These are phyloP conservation scores for Tetradesmus obliquus DNA, from an alignment of 139 green algal genomes.

Conservation along the genomic window DNA sequence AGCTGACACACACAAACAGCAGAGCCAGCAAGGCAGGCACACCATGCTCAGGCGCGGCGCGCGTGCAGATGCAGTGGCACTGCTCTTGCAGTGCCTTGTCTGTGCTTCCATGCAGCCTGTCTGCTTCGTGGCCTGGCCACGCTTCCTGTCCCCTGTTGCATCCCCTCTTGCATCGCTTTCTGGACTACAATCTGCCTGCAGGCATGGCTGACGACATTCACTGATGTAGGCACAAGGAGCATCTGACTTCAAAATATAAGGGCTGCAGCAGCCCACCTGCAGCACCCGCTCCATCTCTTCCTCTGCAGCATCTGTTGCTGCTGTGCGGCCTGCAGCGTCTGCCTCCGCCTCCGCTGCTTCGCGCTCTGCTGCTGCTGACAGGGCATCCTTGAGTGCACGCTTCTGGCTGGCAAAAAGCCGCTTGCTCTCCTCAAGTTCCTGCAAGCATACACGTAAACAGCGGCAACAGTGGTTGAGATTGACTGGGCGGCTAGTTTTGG, in stretches of 20 bases:
- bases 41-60: not conserved
- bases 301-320: conserved; percentile 46
- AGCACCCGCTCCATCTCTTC: conserved; percentile 64
- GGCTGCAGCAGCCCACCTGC: conserved; percentile 48
- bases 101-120: not conserved
- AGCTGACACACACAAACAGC: not conserved
- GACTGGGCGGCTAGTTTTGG: not conserved
- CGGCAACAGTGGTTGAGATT: not conserved
- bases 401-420: conserved; percentile 60
- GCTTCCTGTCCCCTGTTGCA: too few species aligned
- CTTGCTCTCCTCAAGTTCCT: conserved; percentile 66
- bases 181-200: too few species aligned
- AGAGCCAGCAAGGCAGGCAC: not conserved
- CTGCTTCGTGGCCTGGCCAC: too few species aligned
- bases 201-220: too few species aligned
- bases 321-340: not conserved
- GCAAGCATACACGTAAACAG: not conserved
- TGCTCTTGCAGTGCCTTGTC: not conserved
- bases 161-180: too few species aligned
- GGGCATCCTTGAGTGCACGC: conserved; percentile 62
- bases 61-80: not conserved
- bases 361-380: conserved; percentile 58
- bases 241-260: not conserved
- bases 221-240: not conserved
- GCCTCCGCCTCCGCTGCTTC: conserved; percentile 48